Evolutionary conservation across 148 eudicot species (phyloP).

Genomic region (Limonium bicolor): DNA sequence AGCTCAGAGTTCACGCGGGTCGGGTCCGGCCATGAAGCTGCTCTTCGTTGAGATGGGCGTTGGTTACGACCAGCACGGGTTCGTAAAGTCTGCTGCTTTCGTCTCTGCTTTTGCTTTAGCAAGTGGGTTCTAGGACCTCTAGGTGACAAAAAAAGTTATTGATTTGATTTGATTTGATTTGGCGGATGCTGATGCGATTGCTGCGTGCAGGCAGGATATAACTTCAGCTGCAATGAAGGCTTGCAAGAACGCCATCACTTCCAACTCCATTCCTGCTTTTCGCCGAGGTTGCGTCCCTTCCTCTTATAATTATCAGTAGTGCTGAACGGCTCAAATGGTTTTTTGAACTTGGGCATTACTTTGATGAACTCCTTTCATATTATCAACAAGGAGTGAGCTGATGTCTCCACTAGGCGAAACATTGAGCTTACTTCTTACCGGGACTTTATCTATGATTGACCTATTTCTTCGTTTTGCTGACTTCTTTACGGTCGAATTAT

Average conservation of each 20-base stretch:
- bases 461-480: neutral
- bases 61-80: slow-evolving; percentile 98
- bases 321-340: neutral
- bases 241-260: slow-evolving; percentile 86
- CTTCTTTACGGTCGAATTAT: too few species aligned
- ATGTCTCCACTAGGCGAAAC: too few species aligned
- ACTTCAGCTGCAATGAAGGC: slow-evolving; percentile 93
- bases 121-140: neutral
- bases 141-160: neutral
- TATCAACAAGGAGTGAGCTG: too few species aligned
- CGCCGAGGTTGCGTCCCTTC: slow-evolving; percentile 47
- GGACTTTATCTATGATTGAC: too few species aligned
- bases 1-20: neutral
- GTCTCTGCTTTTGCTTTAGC: neutral
- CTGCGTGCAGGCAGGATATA: slow-evolving; percentile 86
- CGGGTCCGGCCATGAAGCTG: slow-evolving; percentile 40
- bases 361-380: too few species aligned
- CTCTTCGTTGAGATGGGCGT: slow-evolving; percentile 98
- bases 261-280: slow-evolving; percentile 94
- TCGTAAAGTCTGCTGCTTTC: neutral
- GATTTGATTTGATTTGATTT: slow-evolving; percentile 2
- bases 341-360: neutral
- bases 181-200: too few species aligned
- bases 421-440: too few species aligned
- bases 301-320: neutral